These are phyloP conservation scores for Cryphonectria nitschkei DNA, from an alignment of 2,329 filamentous ascomycete species.

Conservation along the genomic window DNA sequence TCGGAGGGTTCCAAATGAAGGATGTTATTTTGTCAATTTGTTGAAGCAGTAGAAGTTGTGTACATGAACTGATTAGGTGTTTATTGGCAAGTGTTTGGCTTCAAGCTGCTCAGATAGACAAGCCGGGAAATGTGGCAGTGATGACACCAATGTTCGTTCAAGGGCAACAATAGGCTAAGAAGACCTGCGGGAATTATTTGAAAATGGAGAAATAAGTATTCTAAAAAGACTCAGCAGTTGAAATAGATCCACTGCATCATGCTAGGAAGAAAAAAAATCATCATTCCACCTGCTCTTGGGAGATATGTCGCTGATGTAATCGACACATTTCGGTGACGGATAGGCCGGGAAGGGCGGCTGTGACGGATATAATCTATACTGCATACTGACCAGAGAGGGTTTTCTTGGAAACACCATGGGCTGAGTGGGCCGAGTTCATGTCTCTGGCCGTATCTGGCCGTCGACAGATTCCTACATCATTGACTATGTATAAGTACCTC, in stretches of 20 bases:
- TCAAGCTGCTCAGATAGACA: no score
- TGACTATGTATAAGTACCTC: background rate
- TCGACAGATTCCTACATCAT: no score
- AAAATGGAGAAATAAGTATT: background rate
- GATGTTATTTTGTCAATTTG: background rate
- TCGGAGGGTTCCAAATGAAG: background rate
- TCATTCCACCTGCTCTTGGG: background rate
- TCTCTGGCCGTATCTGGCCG: no score
- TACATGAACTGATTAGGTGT: background rate
- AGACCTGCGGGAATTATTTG: background rate
- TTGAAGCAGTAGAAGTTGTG: background rate
- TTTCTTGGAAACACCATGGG: no score
- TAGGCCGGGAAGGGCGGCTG: background rate
- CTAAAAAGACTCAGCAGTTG: no score
- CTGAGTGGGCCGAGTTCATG: no score
- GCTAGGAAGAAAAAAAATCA: no score
- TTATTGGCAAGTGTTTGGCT: background rate
- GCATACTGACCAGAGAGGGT: no score
- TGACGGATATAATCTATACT: background rate
- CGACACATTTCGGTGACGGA: background rate
- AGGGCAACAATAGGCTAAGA: no score
- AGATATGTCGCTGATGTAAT: background rate
- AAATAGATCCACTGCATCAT: no score
- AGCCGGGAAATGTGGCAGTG: no score
- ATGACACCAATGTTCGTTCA: no score